Conservation (phyloP, 2,329 filamentous ascomycete species). For the Talaromyces piceae region DNA sequence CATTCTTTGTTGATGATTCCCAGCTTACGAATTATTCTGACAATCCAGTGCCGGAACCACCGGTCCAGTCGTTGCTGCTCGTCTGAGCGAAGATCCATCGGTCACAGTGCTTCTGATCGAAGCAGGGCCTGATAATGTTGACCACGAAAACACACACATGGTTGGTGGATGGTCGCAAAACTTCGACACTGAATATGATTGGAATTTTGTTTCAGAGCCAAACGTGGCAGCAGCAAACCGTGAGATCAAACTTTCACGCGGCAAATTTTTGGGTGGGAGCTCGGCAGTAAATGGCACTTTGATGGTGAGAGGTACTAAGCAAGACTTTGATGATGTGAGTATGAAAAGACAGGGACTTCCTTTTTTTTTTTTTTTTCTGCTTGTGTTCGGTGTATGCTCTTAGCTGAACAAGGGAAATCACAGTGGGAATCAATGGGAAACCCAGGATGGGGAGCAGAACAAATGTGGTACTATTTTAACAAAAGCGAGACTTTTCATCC, state of each 20-base stretch:
- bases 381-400: not conserved
- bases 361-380: no score
- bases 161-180: slow-evolving; percentile 38
- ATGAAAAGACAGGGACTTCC: not conserved
- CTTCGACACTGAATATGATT: slow-evolving; percentile 38
- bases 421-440: slow-evolving; percentile 33
- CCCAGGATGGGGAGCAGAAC: not conserved
- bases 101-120: slow-evolving; percentile 40
- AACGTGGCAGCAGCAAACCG: slow-evolving; percentile 34
- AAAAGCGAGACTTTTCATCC: slow-evolving; percentile 51
- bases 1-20: not conserved
- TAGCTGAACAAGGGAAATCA: slow-evolving; percentile 44
- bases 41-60: slow-evolving; percentile 40
- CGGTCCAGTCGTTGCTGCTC: slow-evolving; percentile 43
- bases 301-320: slow-evolving; percentile 36
- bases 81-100: slow-evolving; percentile 39
- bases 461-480: not conserved
- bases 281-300: slow-evolving; percentile 40
- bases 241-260: slow-evolving; percentile 37
- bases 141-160: slow-evolving; percentile 42
- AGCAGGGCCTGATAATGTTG: slow-evolving; percentile 40
- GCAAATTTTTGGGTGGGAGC: slow-evolving; percentile 37
- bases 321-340: slow-evolving; percentile 42
- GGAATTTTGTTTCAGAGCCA: slow-evolving; percentile 37
- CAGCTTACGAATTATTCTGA: not conserved